Conservation (phyloP, 495 filamentous ascomycete genomes). For the Aspergillus cristatus region DNA sequence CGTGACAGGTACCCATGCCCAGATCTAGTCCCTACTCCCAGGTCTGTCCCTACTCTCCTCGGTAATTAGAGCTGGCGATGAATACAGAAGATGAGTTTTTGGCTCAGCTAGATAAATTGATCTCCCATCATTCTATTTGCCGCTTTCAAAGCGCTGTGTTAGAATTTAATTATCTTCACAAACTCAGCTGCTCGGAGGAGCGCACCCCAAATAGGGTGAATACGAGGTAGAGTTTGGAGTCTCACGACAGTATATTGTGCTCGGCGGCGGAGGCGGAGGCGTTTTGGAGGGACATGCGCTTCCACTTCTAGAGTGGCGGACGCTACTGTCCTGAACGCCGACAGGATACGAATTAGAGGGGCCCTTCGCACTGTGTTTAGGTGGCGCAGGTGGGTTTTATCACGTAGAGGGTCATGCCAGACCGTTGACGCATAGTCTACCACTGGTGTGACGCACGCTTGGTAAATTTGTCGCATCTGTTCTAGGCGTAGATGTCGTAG, state of each 20-base stretch:
- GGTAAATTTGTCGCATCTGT: constrained; percentile 17
- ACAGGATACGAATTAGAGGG: constrained; percentile 9
- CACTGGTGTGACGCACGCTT: constrained; percentile 14
- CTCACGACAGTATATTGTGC: constrained; percentile 2
- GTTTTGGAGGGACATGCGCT: constrained; percentile 5
- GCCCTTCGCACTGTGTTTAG: constrained; percentile 9
- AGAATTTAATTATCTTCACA: too few species aligned
- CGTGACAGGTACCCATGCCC: too few species aligned
- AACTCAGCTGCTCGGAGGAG: constrained; percentile 10
- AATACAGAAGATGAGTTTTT: too few species aligned
- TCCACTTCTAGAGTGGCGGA: constrained; percentile 8
- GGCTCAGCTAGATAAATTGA: too few species aligned
- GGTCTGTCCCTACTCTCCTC: too few species aligned
- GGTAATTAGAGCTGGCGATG: too few species aligned
- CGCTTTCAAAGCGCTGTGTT: too few species aligned
- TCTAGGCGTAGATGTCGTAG: constrained; percentile 13
- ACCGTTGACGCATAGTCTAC: constrained; percentile 13
- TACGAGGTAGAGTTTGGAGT: constrained; percentile 6
- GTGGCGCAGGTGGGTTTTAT: constrained; percentile 11
- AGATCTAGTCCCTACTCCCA: too few species aligned
- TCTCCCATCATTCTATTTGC: too few species aligned
- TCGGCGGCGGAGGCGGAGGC: constrained; percentile 4
- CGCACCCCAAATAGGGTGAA: constrained; percentile 6
- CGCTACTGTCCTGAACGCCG: constrained; percentile 9
- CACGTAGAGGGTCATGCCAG: constrained; percentile 9